These are phyloP conservation scores for Lachnellula hyalina DNA, from an alignment of 2,329 filamentous ascomycete genomes.

Conservation along the genomic window DNA sequence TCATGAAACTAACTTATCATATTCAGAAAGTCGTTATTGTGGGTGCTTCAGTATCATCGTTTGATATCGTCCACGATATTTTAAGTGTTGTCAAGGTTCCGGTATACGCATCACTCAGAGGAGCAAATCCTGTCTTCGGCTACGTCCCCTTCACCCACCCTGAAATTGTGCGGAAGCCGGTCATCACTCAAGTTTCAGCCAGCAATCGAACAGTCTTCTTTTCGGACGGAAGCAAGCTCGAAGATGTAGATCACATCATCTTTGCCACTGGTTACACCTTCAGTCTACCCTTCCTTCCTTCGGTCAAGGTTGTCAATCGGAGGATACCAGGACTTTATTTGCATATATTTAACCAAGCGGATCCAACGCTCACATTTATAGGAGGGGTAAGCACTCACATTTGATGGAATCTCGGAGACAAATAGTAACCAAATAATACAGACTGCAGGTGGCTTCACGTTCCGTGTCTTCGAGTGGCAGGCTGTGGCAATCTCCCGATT, in stretches of 20 bases:
- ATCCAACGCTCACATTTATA: conserved; percentile 50
- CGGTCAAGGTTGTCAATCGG: conserved; percentile 44
- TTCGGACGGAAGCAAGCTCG: conserved; percentile 45
- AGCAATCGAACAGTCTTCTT: conserved; percentile 42
- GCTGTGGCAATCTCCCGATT: conserved; percentile 54
- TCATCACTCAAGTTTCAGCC: conserved; percentile 38
- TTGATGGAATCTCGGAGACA: neutral
- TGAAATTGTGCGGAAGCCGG: conserved; percentile 37
- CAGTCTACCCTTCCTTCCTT: conserved; percentile 51
- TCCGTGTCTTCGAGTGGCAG: conserved; percentile 64
- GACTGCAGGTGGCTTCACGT: conserved; percentile 49
- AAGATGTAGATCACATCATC: conserved; percentile 53
- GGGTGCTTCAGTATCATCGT: conserved; percentile 57
- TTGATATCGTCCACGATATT: conserved; percentile 54
- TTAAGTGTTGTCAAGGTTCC: conserved; percentile 40
- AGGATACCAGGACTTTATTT: conserved; percentile 49
- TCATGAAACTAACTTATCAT: neutral
- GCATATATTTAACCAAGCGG: conserved; percentile 48
- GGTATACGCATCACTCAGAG: conserved; percentile 46
- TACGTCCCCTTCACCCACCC: conserved; percentile 52
- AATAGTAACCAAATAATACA: neutral
- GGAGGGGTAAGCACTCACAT: conserved; percentile 40
- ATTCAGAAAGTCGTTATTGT: conserved; percentile 44
- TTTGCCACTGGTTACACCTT: conserved; percentile 61
- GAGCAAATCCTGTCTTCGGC: conserved; percentile 47